Conservation (phyloP, 257 asterid genomes). For the Fraxinus anomala region DNA sequence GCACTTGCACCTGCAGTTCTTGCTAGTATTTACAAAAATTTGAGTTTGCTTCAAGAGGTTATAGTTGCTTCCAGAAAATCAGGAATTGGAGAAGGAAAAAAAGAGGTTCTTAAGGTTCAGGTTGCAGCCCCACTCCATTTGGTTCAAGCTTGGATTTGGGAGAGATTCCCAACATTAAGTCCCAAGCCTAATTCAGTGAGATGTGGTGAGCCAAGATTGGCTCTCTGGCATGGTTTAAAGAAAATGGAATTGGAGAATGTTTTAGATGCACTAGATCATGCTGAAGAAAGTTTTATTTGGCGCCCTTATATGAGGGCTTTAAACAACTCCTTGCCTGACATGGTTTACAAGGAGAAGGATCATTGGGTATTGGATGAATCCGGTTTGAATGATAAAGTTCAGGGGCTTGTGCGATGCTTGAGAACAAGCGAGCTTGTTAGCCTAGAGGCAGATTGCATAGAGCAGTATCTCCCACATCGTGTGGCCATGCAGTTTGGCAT, state of each 20-base stretch:
- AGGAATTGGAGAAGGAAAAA: background rate
- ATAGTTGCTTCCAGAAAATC: background rate
- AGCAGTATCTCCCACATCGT: conserved; percentile 50
- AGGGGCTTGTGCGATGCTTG: conserved; percentile 26
- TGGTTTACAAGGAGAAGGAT: conserved; percentile 20
- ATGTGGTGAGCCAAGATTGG: conserved; percentile 31
- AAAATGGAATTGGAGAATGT: background rate
- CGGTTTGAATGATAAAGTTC: conserved; percentile 16
- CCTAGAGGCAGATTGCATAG: conserved; percentile 30
- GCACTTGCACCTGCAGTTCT: conserved; percentile 43
- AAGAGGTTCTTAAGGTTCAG: background rate
- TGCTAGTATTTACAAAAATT: conserved; percentile 20
- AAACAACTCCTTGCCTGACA: background rate
- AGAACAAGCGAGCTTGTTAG: conserved; percentile 41
- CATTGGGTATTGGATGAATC: conserved; percentile 18
- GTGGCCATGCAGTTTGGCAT: conserved; percentile 53
- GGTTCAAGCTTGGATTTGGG: conserved; percentile 53
- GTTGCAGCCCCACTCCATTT: conserved; percentile 28
- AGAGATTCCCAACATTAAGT: conserved; percentile 35
- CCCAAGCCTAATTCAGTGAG: conserved; percentile 15
- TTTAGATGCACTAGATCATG: conserved; percentile 10
- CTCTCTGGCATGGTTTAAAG: conserved; percentile 35
- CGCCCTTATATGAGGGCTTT: conserved; percentile 31
- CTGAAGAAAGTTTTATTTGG: conserved; percentile 30
- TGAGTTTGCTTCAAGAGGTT: conserved; percentile 1